Conservation (phyloP, 2,329 filamentous ascomycete genomes). For the Aspergillus pseudoglaucus region DNA sequence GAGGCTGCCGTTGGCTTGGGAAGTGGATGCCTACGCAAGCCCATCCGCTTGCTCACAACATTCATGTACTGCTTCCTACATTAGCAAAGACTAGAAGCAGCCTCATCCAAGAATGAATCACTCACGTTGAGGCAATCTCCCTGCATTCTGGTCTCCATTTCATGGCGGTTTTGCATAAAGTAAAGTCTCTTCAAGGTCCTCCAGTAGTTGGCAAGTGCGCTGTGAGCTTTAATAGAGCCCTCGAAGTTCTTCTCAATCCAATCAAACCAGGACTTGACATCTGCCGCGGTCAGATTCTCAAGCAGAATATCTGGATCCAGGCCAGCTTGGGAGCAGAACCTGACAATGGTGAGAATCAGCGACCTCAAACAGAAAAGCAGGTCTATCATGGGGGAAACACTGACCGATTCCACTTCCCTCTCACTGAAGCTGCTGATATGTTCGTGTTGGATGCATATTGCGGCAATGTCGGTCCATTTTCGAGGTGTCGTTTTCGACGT, state of each 20-base stretch:
- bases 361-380: background rate
- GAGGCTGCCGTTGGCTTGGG: conserved; percentile 8
- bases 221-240: conserved; percentile 10
- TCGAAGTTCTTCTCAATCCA: conserved; percentile 12
- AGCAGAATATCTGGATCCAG: conserved; percentile 7
- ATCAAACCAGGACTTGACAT: conserved; percentile 14
- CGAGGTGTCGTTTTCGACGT: conserved; percentile 7
- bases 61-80: conserved; percentile 10
- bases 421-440: conserved; percentile 8
- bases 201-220: conserved; percentile 10
- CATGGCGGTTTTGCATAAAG: conserved; percentile 7
- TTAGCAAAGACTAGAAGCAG: background rate
- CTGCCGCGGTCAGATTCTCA: conserved; percentile 6
- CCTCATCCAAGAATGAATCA: background rate
- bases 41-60: conserved; percentile 8
- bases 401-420: conserved; percentile 11
- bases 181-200: conserved; percentile 14
- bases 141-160: conserved; percentile 6
- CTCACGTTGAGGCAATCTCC: conserved; percentile 5
- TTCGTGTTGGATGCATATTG: conserved; percentile 9
- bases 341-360: conserved; percentile 2
- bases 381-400: conserved; percentile 1
- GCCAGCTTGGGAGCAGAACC: conserved; percentile 9
- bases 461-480: conserved; percentile 8
- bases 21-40: conserved; percentile 5